Evolutionary conservation across 2,329 filamentous ascomycete species (phyloP), one percentile per base, ranked within the genome.

Genomic region (Neoscytalidium dimidiatum): DNA sequence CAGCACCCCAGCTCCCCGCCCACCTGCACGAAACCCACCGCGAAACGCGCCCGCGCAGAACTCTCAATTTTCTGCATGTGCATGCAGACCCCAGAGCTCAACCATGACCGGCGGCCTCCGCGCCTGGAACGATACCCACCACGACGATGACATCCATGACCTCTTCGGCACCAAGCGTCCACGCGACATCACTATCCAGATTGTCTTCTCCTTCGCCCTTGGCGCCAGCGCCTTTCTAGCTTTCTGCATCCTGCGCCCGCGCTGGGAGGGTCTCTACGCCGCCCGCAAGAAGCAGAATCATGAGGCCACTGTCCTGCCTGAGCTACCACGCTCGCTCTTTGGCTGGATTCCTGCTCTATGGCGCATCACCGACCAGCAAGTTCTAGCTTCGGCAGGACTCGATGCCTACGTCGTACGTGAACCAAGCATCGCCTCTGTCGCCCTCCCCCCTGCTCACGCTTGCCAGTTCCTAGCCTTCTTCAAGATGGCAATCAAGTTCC

Each of bases 261-360:
- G 92, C 87, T 99, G 95, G 95, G 90, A 92, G 56, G 85, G 89
- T 23, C 85, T 99, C 1, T 99, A 98, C 76, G 90, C 93, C 33
- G 95, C 95, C 52, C 88, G 95, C 65, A 95, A 94, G 79, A 89
- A 89, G 71, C 89, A 91, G 68, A 87, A 87, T 70, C 83, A 89
- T 73, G 83, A 84, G n/a, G 85, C 85, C 17, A 84, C 84, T 1
- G 77, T 84, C 31, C 83, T 98, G 21, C 96, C 95, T 6, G 84
- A 90, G 35, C 85, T 99, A 9, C 92, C 94, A 19, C 87, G 94
- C 74, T 90, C 87, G 51, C 88, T 96, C 73, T 91, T 98, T 70
- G 94, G 94, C 72, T 99, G 95, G 95, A 95, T 99, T 52, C 88
- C 93, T 1, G 88, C 89, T 3, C 80, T 99, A 44, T 95, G 93